Percentiles rank a stretch among this genome's conserved stretches.
phyloP scores from a whole-genome alignment of 768 basidiomycete genomes.

The Favolaschia claudopus region DNA sequence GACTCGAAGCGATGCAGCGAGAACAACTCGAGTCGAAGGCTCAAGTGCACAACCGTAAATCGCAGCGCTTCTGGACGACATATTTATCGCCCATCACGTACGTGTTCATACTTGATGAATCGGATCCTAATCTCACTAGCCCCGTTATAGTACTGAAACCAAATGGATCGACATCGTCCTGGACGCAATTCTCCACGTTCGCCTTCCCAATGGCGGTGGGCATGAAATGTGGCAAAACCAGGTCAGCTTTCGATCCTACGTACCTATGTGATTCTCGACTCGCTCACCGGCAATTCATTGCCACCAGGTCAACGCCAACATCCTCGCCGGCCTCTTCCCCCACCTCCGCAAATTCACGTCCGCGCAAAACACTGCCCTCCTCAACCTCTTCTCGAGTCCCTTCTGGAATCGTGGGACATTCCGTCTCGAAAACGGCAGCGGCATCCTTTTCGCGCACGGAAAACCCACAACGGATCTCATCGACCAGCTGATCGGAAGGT shows the following conservation, averaged over 20 bases:
- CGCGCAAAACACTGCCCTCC: conserved; percentile 14
- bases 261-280: too few relatives aligned
- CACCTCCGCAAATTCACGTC: conserved; percentile 12
- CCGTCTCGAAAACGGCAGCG: background rate
- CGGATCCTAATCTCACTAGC: background rate
- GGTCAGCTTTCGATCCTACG: background rate
- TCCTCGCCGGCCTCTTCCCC: conserved; percentile 11
- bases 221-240: background rate
- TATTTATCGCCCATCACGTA: conserved; percentile 8
- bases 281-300: background rate
- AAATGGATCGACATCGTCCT: conserved; percentile 10
- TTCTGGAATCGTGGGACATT: background rate
- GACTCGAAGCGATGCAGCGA: background rate
- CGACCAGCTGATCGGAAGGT: background rate
- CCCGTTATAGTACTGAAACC: background rate
- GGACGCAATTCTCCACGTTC: conserved; percentile 1
- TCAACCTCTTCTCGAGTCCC: background rate
- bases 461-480: background rate
- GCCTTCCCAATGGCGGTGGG: background rate
- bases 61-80: conserved; percentile 5
- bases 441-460: conserved; percentile 12
- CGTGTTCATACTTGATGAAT: background rate
- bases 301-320: conserved; percentile 7
- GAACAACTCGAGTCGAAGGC: conserved; percentile 2
- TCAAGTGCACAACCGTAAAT: background rate